Conservation (phyloP, 2,329 filamentous ascomycete species). For the Hirsutella rhossiliensis region DNA sequence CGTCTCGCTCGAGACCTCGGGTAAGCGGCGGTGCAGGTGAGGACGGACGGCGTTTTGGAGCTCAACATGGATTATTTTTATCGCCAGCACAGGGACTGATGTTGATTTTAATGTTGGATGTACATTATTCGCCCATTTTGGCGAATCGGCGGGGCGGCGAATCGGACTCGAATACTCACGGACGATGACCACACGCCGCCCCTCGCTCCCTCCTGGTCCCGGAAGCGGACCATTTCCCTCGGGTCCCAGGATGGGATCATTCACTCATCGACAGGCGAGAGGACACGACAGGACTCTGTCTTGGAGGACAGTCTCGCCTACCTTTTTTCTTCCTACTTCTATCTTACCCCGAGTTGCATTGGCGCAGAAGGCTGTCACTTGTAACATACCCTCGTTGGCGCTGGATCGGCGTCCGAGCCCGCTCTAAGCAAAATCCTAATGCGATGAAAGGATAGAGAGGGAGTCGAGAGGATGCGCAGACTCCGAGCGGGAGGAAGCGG, state of each 20-base stretch:
- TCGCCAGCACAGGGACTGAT: slow-evolving; percentile 9
- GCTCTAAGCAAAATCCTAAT: slow-evolving; percentile 6
- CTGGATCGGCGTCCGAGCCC: slow-evolving; percentile 15
- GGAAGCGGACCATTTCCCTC: neutral
- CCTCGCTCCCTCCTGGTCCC: neutral
- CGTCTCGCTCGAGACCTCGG: slow-evolving; percentile 9
- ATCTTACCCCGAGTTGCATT: slow-evolving; percentile 6
- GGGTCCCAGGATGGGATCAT: neutral
- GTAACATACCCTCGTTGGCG: slow-evolving; percentile 16
- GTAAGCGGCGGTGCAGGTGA: slow-evolving; percentile 11
- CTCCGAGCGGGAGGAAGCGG: slow-evolving; percentile 15
- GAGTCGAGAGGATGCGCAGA: slow-evolving; percentile 4
- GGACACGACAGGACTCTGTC: slow-evolving; percentile 7
- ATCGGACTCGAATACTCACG: slow-evolving; percentile 19
- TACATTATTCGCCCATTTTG: slow-evolving; percentile 27
- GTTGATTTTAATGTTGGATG: slow-evolving; percentile 24
- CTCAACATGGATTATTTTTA: slow-evolving; percentile 3
- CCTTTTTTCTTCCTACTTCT: slow-evolving; percentile 6
- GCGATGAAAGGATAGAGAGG: neutral
- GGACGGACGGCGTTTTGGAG: slow-evolving; percentile 4
- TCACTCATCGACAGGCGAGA: slow-evolving; percentile 4
- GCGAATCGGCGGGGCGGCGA: slow-evolving; percentile 25
- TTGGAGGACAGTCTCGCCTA: slow-evolving; percentile 6
- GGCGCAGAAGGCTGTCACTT: slow-evolving; percentile 13
- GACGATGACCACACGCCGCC: slow-evolving; percentile 7